Conservation (phyloP, 805 yeast species). For the Candida lessepsii region DNA sequence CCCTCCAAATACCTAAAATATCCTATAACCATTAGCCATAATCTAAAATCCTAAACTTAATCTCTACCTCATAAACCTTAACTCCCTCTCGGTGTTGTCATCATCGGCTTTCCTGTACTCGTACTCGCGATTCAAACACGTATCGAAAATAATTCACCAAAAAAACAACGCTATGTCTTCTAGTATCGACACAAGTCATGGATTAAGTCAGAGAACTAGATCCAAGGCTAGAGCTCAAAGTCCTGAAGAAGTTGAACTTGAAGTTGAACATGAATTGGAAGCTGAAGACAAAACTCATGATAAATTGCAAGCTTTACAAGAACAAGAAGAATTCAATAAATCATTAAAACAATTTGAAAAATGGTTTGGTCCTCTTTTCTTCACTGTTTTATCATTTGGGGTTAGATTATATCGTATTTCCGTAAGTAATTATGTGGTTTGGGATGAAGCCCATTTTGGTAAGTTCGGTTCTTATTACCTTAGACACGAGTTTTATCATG, state of each 20-base stretch:
- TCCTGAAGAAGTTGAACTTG: constrained; percentile 11
- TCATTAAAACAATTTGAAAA: constrained; percentile 33
- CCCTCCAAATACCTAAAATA: too few relatives aligned
- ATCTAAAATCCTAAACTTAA: too few relatives aligned
- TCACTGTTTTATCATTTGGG: constrained; percentile 68
- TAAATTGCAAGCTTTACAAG: constrained; percentile 24
- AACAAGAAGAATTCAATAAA: constrained; percentile 27
- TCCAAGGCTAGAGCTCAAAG: constrained; percentile 11
- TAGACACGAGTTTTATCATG: constrained; percentile 78
- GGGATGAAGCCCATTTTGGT: constrained; percentile 94
- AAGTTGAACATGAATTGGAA: constrained; percentile 7
- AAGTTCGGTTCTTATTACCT: constrained; percentile 80
- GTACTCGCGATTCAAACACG: constrained; percentile 7
- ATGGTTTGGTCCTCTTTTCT: constrained; percentile 54
- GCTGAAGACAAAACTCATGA: constrained; percentile 18
- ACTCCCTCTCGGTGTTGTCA: too few relatives aligned
- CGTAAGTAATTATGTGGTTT: constrained; percentile 58
- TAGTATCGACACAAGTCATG: constrained; percentile 5
- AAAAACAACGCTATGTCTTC: constrained; percentile 8
- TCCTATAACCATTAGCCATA: too few relatives aligned
- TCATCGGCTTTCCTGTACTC: too few relatives aligned
- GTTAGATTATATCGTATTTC: constrained; percentile 63
- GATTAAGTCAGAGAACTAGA: constrained; percentile 16
- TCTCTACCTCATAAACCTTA: too few relatives aligned
- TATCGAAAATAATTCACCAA: constrained; percentile 2